Evolutionary conservation across 257 asterid genomes (phyloP).

Genomic region (Solanum gracilifrons): DNA sequence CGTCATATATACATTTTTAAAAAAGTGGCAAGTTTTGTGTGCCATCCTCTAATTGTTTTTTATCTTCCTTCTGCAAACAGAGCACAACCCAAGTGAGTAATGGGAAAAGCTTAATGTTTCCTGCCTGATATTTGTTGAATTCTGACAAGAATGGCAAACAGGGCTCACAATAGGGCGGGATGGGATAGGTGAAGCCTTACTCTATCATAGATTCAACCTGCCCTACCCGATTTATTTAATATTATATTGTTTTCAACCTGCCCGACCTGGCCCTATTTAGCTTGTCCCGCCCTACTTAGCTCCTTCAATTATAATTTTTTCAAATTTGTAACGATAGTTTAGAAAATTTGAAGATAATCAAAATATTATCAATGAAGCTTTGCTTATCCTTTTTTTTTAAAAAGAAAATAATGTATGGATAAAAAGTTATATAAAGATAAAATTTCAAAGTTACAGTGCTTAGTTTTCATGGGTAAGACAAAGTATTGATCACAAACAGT

Average conservation of each 20-base stretch:
- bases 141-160: too few species aligned
- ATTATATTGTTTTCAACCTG: neutral
- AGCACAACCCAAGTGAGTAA: too few species aligned
- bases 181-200: neutral
- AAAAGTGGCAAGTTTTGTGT: too few species aligned
- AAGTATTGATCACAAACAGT: neutral
- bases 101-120: too few species aligned
- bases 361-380: too few species aligned
- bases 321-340: neutral
- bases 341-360: neutral
- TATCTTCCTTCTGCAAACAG: too few species aligned
- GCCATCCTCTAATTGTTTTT: too few species aligned
- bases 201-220: neutral
- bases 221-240: neutral
- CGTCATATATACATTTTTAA: too few species aligned
- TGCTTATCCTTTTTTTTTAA: neutral
- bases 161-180: too few species aligned
- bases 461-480: neutral
- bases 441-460: neutral
- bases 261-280: too few species aligned
- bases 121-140: too few species aligned
- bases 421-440: neutral
- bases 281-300: neutral
- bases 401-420: neutral
- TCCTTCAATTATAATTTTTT: neutral